These are phyloP conservation scores for Scleroderma citrinum DNA, from an alignment of 768 basidiomycete species.

Conservation along the genomic window DNA sequence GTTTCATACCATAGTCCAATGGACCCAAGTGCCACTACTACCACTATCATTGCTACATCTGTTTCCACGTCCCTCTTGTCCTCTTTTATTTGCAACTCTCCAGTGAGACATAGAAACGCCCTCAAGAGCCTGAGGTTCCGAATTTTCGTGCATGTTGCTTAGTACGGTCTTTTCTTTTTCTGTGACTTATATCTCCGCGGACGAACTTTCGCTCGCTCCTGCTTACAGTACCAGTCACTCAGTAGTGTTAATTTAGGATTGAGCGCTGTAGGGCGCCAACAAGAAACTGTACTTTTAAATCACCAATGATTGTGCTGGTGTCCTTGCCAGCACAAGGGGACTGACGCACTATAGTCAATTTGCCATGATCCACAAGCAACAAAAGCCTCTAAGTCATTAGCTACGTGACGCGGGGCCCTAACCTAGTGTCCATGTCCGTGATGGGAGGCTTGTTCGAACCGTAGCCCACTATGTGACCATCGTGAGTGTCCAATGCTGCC, in stretches of 20 bases:
- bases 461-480: constrained; percentile 59
- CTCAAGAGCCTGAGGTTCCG: neutral
- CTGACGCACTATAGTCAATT: no score
- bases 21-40: constrained; percentile 4
- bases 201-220: constrained; percentile 17
- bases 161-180: no score
- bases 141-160: no score
- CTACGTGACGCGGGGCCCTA: no score
- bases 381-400: no score
- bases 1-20: constrained; percentile 18
- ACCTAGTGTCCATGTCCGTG: constrained; percentile 46
- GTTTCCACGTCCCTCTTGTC: constrained; percentile 21
- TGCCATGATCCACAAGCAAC: no score
- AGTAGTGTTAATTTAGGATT: constrained; percentile 26
- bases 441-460: constrained; percentile 81
- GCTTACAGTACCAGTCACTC: constrained; percentile 28
- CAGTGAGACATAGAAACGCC: neutral
- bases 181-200: no score
- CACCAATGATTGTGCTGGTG: neutral
- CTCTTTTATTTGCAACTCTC: constrained; percentile 3
- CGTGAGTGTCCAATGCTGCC: constrained; percentile 3
- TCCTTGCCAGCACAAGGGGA: no score
- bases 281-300: constrained; percentile 24
- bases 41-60: constrained; percentile 24
- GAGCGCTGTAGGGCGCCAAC: constrained; percentile 27